Evolutionary conservation across 306 rosid species (phyloP).

Genomic region (Rosa chinensis): DNA sequence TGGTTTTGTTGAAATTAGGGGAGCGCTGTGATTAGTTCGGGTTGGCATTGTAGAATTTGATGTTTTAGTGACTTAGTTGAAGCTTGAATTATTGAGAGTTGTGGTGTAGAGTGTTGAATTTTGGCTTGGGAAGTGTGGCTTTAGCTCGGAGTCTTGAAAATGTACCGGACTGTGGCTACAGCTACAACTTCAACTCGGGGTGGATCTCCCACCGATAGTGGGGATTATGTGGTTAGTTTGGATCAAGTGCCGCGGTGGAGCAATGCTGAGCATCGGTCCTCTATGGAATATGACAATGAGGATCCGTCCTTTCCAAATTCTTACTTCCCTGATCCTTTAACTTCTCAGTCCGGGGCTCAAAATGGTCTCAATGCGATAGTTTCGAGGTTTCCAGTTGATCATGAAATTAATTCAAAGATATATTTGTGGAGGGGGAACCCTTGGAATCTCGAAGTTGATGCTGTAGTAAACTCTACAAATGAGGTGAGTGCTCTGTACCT

Average conservation of each 20-base stretch:
- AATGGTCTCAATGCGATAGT: conserved; percentile 44
- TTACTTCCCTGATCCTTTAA: conserved; percentile 75
- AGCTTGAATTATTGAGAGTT: conserved; percentile 23
- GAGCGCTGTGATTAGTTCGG: conserved; percentile 26
- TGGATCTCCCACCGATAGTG: conserved; percentile 63
- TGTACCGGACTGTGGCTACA: conserved; percentile 73
- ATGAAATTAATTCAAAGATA: conserved; percentile 76
- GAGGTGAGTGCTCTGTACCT: conserved; percentile 51
- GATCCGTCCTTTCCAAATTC: conserved; percentile 66
- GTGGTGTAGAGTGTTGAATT: conserved; percentile 31
- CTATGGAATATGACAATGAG: conserved; percentile 52
- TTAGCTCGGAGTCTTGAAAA: conserved; percentile 38
- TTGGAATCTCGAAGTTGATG: conserved; percentile 99
- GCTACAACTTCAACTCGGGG: conserved; percentile 52
- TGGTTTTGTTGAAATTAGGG: conserved; percentile 25
- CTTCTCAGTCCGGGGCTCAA: conserved; percentile 47
- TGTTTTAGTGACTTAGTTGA: conserved; percentile 14
- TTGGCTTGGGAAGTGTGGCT: conserved; percentile 30
- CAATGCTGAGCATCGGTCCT: conserved; percentile 72
- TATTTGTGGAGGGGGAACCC: conserved; percentile 97
- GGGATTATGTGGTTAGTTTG: conserved; percentile 70
- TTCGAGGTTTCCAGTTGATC: conserved; percentile 82
- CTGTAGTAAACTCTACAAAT: conserved; percentile 93
- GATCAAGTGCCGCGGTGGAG: conserved; percentile 96
- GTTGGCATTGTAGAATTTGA: conserved; percentile 10